These are phyloP conservation scores for Daldinia sp. DNA, from an alignment of 2,329 filamentous ascomycete species.

Conservation along the genomic window DNA sequence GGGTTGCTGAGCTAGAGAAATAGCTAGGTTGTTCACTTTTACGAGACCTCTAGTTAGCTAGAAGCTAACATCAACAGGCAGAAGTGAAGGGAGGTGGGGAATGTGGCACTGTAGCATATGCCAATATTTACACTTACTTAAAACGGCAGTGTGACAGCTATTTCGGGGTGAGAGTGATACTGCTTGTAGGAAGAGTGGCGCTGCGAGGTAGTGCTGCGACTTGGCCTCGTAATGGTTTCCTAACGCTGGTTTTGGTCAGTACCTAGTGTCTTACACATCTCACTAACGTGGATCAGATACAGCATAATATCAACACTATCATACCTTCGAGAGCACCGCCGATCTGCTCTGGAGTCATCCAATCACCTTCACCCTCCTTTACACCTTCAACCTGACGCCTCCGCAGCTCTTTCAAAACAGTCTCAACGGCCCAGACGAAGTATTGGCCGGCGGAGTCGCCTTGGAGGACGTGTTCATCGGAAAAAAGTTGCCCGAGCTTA, in stretches of 20 bases:
- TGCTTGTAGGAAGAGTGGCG: slow-evolving; percentile 87
- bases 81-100: background rate
- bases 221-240: slow-evolving; percentile 78
- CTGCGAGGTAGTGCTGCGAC: slow-evolving; percentile 79
- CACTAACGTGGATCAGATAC: background rate
- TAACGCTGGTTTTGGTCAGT: slow-evolving; percentile 62
- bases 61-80: background rate
- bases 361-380: slow-evolving; percentile 74
- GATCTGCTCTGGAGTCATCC: slow-evolving; percentile 75
- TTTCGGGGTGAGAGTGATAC: slow-evolving; percentile 70
- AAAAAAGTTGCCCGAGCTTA: slow-evolving; percentile 86
- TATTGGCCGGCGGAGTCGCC: slow-evolving; percentile 76
- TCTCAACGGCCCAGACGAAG: slow-evolving; percentile 83
- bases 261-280: background rate
- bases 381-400: slow-evolving; percentile 72
- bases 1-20: slow-evolving; percentile 74
- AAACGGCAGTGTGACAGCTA: slow-evolving; percentile 79
- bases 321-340: slow-evolving; percentile 77
- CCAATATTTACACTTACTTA: slow-evolving; percentile 65
- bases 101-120: background rate
- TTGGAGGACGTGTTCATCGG: slow-evolving; percentile 77
- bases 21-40: slow-evolving; percentile 81
- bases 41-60: slow-evolving; percentile 31
- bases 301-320: slow-evolving; percentile 1
- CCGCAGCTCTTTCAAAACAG: slow-evolving; percentile 76